phyloP scores from a whole-genome alignment of 345 rosid species.

The Bretschneidera sinensis region DNA sequence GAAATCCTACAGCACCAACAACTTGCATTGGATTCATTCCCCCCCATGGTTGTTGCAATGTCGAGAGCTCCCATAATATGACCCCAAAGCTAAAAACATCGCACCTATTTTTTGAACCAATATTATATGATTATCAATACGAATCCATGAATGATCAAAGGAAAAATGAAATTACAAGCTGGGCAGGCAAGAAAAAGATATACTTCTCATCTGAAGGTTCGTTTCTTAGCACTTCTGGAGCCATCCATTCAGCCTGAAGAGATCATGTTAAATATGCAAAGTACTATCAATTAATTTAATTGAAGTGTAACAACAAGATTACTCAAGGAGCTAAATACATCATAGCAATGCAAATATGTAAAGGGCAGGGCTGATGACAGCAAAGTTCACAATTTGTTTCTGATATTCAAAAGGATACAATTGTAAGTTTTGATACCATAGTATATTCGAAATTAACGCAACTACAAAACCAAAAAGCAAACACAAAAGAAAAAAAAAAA shows the following conservation, averaged over 20 bases:
- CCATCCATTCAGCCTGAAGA: conserved; percentile 98
- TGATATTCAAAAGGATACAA: too few species aligned
- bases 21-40: conserved; percentile 99
- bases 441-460: too few species aligned
- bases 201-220: conserved; percentile 98
- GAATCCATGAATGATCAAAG: not conserved
- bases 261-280: not conserved
- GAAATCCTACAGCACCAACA: conserved; percentile 98
- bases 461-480: too few species aligned
- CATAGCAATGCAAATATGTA: not conserved
- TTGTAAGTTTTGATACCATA: too few species aligned
- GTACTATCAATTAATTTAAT: too few species aligned
- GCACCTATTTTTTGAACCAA: conserved; percentile 46
- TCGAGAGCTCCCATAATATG: conserved; percentile 88
- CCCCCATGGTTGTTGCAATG: conserved; percentile 88
- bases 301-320: too few species aligned
- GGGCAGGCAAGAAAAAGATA: conserved; percentile 3
- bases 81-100: conserved; percentile 96
- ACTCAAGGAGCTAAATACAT: too few species aligned
- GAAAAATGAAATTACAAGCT: not conserved
- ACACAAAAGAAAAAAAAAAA: too few species aligned
- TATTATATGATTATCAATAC: conserved; percentile 2
- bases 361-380: not conserved
- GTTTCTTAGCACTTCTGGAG: conserved; percentile 94
- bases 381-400: too few species aligned